Conservation (phyloP, 768 basidiomycete species). For the Calocybe gangraenosa region DNA sequence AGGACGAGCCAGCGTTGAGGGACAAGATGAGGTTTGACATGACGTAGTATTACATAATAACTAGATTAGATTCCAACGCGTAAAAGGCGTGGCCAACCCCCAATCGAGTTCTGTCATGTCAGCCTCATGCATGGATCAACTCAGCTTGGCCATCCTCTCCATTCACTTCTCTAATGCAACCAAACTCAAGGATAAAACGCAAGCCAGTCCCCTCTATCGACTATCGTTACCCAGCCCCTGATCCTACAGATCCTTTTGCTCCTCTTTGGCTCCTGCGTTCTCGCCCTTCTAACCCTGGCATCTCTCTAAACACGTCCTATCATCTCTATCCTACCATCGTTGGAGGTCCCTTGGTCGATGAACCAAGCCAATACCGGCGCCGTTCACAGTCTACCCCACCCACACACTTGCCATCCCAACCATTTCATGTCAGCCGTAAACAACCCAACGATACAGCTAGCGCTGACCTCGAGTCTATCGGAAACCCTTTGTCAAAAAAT, state of each 20-base stretch:
- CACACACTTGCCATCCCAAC: slow-evolving; percentile 4
- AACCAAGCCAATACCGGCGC: slow-evolving; percentile 13
- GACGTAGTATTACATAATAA: no score
- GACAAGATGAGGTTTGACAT: not conserved
- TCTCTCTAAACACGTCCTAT: slow-evolving; percentile 4
- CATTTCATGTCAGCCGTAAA: not conserved
- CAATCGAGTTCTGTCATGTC: not conserved
- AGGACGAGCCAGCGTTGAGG: not conserved
- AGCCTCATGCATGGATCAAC: not conserved
- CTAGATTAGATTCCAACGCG: not conserved
- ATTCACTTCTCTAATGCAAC: no score
- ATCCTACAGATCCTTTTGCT: slow-evolving; percentile 68
- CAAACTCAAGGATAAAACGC: slow-evolving; percentile 36
- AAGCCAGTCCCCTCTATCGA: slow-evolving; percentile 54
- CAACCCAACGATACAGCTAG: slow-evolving; percentile 15
- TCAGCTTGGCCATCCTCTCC: not conserved
- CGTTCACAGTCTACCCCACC: slow-evolving; percentile 19
- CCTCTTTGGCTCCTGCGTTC: slow-evolving; percentile 62
- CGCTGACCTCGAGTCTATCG: slow-evolving; percentile 10
- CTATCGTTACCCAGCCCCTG: slow-evolving; percentile 59
- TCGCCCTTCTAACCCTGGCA: slow-evolving; percentile 45
- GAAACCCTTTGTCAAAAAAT: no score
- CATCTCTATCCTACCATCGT: not conserved
- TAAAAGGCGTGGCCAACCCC: not conserved
- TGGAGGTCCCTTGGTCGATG: no score